Conservation (phyloP, 192 early-diverging fungal species). For the Rhizophlyctis rosea region DNA sequence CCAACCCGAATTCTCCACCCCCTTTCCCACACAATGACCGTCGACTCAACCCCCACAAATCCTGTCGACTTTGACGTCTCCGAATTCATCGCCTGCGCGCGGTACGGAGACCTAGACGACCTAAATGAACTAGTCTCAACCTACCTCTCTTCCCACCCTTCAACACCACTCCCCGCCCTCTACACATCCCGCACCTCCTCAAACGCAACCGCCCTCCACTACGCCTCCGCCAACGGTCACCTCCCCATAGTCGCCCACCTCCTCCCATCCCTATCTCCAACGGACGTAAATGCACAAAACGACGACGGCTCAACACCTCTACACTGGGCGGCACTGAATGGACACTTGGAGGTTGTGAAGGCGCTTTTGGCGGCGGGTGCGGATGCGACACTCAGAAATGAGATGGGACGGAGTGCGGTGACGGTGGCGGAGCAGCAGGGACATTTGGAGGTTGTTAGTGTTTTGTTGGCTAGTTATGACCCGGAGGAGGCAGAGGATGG, state of each 20-base stretch:
- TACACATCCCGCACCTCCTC: slow-evolving; percentile 7
- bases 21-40: not conserved
- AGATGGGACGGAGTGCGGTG: slow-evolving; percentile 30
- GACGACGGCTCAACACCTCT: slow-evolving; percentile 55
- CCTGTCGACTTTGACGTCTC: slow-evolving; percentile 41
- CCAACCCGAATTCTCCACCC: not conserved
- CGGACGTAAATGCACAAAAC: slow-evolving; percentile 24
- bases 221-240: slow-evolving; percentile 80
- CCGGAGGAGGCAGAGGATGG: slow-evolving; percentile 33
- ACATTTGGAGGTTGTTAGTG: slow-evolving; percentile 34
- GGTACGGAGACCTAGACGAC: slow-evolving; percentile 74
- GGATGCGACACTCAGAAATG: slow-evolving; percentile 35
- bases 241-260: slow-evolving; percentile 48
- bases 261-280: slow-evolving; percentile 22
- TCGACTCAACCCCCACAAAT: not conserved
- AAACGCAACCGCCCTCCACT: slow-evolving; percentile 71
- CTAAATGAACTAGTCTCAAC: slow-evolving; percentile 43
- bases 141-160: slow-evolving; percentile 12
- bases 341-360: slow-evolving; percentile 66
- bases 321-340: slow-evolving; percentile 86
- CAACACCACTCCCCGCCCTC: slow-evolving; percentile 29
- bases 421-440: slow-evolving; percentile 41
- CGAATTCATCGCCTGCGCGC: slow-evolving; percentile 64
- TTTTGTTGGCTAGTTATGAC: slow-evolving; percentile 37
- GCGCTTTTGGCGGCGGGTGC: slow-evolving; percentile 60